Evolutionary conservation across 306 rosid genomes (phyloP), one percentile per base, ranked within the genome.

Genomic region (Dryas alaskensis): DNA sequence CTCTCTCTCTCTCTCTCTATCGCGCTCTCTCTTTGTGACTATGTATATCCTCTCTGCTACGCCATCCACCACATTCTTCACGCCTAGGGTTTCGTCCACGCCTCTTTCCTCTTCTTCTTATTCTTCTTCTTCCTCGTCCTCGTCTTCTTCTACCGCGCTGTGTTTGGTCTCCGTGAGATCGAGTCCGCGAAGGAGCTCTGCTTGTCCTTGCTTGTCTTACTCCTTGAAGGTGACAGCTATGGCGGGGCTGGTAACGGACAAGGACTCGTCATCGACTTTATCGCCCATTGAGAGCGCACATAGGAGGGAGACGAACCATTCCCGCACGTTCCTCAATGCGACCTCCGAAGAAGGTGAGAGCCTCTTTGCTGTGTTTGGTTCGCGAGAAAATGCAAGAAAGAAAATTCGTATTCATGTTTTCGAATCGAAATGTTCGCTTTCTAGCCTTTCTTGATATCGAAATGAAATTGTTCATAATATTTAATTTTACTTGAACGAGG

Each of bases 191-290:
- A 59, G 55, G 73, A 80, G 69, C 31, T 70, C 49, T 2, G 22
- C 67, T 9, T 76, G 54, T 77, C 80, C 87, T 3, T 81, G 79
- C 71, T 72, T 76, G 57, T 27, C 70, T 70, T 82, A 73, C 19
- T 80, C 57, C 39, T 66, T 74, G 46, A 67, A 73, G 43, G 59
- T 47, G 11, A 75, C 71, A 60, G 82, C 87, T 50, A 84, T 79
- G 90, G 83, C 86, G 69, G 87, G 79, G 81, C 73, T 74, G 31
- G 70, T 84, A 1, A 78, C 70, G 70, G 90, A 76, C 67, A 70
- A 74, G 67, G 86, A 76, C 39, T 73, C 76, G 2, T n/a, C 69
- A 4, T 12, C 69, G 27, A 19, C 83, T 17, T 13, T 63, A 4
- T 65, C 72, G 31, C 57, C 67, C 31, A 62, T 46, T 14, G 66